phyloP scores from a whole-genome alignment of 2,329 filamentous ascomycete species.

The Fusarium buxicola region DNA sequence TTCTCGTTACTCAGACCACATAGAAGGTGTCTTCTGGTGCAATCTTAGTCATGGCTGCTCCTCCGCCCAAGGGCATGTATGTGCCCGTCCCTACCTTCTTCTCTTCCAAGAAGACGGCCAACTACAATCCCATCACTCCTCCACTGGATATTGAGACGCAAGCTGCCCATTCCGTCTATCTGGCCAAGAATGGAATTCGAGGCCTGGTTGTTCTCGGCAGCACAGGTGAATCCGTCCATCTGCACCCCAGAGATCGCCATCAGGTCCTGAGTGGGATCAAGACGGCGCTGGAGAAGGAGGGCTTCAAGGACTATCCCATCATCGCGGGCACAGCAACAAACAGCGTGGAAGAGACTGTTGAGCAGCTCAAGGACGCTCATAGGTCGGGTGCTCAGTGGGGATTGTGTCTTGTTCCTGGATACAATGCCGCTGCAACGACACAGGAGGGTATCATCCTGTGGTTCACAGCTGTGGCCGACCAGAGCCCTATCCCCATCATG shows the following conservation, averaged over 20 bases:
- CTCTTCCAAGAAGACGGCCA: slow-evolving; percentile 54
- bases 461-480: slow-evolving; percentile 69
- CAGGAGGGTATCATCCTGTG: slow-evolving; percentile 68
- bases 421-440: slow-evolving; percentile 66
- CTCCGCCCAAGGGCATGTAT: slow-evolving; percentile 67
- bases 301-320: slow-evolving; percentile 68
- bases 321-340: slow-evolving; percentile 72
- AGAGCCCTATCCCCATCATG: slow-evolving; percentile 67
- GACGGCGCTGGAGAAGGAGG: slow-evolving; percentile 64
- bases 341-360: slow-evolving; percentile 70
- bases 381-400: slow-evolving; percentile 70
- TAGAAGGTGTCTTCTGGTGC: neutral
- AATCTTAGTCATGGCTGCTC: slow-evolving; percentile 40
- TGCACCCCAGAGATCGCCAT: slow-evolving; percentile 67
- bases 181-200: slow-evolving; percentile 69
- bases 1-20: neutral
- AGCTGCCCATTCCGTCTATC: slow-evolving; percentile 67
- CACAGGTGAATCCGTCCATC: slow-evolving; percentile 73
- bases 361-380: slow-evolving; percentile 66
- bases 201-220: slow-evolving; percentile 73
- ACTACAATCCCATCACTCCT: slow-evolving; percentile 59
- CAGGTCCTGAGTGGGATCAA: slow-evolving; percentile 66
- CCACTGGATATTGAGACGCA: slow-evolving; percentile 70
- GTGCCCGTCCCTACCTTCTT: slow-evolving; percentile 75
- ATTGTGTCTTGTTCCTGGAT: slow-evolving; percentile 68